Base-by-base conservation (phyloP, 1,284 basidiomycete genomes). In the Apiotrichum siamense region DNA sequence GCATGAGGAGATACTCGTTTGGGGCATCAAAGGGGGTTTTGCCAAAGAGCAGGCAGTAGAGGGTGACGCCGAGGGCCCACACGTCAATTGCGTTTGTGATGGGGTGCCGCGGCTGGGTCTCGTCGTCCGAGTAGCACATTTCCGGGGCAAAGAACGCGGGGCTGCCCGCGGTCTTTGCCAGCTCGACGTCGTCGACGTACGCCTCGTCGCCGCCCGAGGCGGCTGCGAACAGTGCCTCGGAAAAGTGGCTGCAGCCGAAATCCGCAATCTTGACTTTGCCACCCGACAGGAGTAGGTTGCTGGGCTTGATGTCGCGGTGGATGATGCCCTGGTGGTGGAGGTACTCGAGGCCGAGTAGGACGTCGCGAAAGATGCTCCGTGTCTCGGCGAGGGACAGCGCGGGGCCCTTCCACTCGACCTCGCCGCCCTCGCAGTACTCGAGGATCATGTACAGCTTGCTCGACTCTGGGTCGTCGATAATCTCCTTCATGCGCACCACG, bases 101-200 rank as follows among this genome's bases (percentile, higher is more conserved):
- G 1, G 80, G 79, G 3, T 83, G 84, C 21, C 84, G 79, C 47
- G 73, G 75, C 37, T 65, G 60, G n/a, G 56, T 45, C 5, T 56
- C 62, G 21, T 66, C 47, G 4, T 67, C 69, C 3, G 69, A 64
- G 63, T 80, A 85, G 44, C 96, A 85, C 58, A 97, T 84, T 74
- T 99, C 94, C 12, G 94, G 96, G 4, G 96, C 94, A 49, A 97
- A 86, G 77, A 97, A 98, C n/a, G 90, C 86, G 1, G 96, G 96
- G 7, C 88, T 94, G 20, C 96, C 94, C 0, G 91, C 92, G n/a
- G 91, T 88, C 75, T 90, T 91, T 25, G 86, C 86, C 11, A 97
- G 78, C 62, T 90, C 90, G 24, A 86, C 83, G 64, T 94, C 90
- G 70, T 94, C 87, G 57, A 87, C 78, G 50, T 68, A 73, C 37